These are phyloP conservation scores for Lotus japonicus DNA, from an alignment of 306 rosid species.

Conservation along the genomic window DNA sequence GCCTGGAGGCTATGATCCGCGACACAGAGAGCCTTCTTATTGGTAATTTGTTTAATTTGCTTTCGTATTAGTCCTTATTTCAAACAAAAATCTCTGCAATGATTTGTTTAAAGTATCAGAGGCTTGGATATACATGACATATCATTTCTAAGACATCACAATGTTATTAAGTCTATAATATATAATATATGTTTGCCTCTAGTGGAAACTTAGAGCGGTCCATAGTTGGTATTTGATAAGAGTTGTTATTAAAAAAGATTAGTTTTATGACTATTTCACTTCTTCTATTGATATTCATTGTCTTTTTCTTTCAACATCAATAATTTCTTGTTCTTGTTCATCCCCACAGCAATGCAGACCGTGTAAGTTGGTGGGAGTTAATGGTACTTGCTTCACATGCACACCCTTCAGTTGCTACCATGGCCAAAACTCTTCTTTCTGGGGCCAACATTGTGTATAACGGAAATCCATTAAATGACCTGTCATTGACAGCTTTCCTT, in stretches of 20 bases:
- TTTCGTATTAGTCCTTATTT: neutral
- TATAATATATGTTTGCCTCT: too few relatives aligned
- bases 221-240: too few relatives aligned
- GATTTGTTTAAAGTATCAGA: neutral
- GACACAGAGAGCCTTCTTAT: constrained; percentile 32
- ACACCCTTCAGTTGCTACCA: constrained; percentile 89
- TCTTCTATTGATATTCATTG: neutral
- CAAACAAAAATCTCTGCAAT: neutral
- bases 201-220: too few relatives aligned
- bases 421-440: constrained; percentile 83
- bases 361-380: constrained; percentile 93
- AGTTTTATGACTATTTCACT: too few relatives aligned
- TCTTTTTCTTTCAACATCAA: neutral
- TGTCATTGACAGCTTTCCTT: constrained; percentile 75
- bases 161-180: too few relatives aligned
- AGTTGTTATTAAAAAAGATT: too few relatives aligned
- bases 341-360: constrained; percentile 74
- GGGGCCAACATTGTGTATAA: constrained; percentile 87
- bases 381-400: constrained; percentile 79
- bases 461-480: constrained; percentile 82
- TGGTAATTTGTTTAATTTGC: constrained; percentile 44
- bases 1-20: constrained; percentile 87
- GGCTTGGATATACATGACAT: neutral
- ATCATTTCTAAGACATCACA: neutral
- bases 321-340: neutral